A percentile compares a stretch with the other conserved stretches of the same genome.
Evolutionary conservation across 202 grass and related monocot species (phyloP).

Genomic region (Elaeis oleifera): DNA sequence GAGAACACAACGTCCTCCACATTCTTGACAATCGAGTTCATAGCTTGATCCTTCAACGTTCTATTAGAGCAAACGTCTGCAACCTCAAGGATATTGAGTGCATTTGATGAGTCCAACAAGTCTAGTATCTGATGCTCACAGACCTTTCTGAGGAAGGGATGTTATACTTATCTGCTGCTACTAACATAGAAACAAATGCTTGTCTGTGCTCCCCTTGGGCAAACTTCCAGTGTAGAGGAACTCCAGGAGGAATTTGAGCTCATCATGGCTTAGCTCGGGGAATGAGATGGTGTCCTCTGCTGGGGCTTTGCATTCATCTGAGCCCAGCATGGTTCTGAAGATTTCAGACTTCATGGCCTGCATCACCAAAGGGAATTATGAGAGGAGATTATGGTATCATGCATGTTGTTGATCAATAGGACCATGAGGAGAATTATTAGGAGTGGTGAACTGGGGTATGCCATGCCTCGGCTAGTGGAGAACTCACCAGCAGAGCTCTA

Average conservation of each 20-base stretch:
- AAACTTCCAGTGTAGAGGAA: slow-evolving; percentile 66
- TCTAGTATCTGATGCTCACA: slow-evolving; percentile 49
- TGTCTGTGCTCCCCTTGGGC: neutral
- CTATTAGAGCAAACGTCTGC: slow-evolving; percentile 41
- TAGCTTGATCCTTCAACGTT: slow-evolving; percentile 43
- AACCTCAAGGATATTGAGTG: slow-evolving; percentile 59
- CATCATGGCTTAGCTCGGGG: slow-evolving; percentile 53
- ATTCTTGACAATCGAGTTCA: slow-evolving; percentile 42
- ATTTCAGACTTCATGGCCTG: slow-evolving; percentile 67
- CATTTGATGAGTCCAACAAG: slow-evolving; percentile 30
- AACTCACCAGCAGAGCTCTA: slow-evolving; percentile 61
- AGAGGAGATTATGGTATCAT: too few relatives aligned
- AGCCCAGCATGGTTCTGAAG: slow-evolving; percentile 45
- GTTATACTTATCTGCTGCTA: slow-evolving; percentile 75
- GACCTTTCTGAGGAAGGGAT: slow-evolving; percentile 36
- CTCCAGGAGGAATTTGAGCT: slow-evolving; percentile 39
- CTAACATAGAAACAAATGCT: slow-evolving; percentile 35
- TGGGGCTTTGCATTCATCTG: slow-evolving; percentile 53
- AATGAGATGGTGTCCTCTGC: slow-evolving; percentile 46
- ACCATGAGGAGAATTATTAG: too few relatives aligned
- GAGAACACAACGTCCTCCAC: slow-evolving; percentile 61
- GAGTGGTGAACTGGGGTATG: too few relatives aligned
- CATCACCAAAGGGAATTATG: neutral
- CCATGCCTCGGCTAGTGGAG: neutral
- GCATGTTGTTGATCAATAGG: too few relatives aligned